Base-by-base conservation (phyloP, 2,329 filamentous ascomycete genomes). In the Botryosphaeria agaves region DNA sequence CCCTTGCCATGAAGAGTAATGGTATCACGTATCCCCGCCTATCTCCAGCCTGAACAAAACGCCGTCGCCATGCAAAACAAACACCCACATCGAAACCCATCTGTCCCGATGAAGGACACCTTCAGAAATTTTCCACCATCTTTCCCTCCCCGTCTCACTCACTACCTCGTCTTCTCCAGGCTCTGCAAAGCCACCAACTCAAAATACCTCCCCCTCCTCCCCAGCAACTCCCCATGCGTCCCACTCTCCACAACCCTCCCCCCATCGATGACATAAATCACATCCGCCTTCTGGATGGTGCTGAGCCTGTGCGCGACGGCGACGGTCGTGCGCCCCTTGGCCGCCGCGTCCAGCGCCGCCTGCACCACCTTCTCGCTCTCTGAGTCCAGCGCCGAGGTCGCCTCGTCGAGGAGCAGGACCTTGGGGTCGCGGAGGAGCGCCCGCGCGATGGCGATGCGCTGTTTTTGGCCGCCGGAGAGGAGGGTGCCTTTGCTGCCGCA, bases 211-310 rank as follows among this genome's bases (percentile, higher is more conserved):
- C 57, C 57, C 29, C 43, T 46, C 34, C 40, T 46, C 4, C 40
- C 43, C 31, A 62, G 45, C 20, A 62, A 35, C 29, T 63, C 57
- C 0, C 45, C 66, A 80, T 95, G 87, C 6, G 73, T 83, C 4
- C 87, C 87, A 41, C 70, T 68, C 59, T 95, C 87, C 1, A 91
- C 79, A 26, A 95, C 71, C 35, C 72, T 68, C 5, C 87, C 89
- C 43, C 81, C 75, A 51, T 94, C 85, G 49, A 95, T 89, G n/a
- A 95, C 87, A 40, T 91, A 94, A 43, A 95, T 95, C 29, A 87
- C 60, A 48, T 95, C 87, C 0, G 87, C 87, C 49, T 89, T 85
- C 49, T 93, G 84, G 36, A 95, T 94, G 0, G 89, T 94, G 46
- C 75, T 83, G 5, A 98, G 60, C 15, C 89, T 67, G 55, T 98